Evolutionary conservation across 805 yeast genomes (phyloP).

Genomic region (Hanseniaspora valbyensis): DNA sequence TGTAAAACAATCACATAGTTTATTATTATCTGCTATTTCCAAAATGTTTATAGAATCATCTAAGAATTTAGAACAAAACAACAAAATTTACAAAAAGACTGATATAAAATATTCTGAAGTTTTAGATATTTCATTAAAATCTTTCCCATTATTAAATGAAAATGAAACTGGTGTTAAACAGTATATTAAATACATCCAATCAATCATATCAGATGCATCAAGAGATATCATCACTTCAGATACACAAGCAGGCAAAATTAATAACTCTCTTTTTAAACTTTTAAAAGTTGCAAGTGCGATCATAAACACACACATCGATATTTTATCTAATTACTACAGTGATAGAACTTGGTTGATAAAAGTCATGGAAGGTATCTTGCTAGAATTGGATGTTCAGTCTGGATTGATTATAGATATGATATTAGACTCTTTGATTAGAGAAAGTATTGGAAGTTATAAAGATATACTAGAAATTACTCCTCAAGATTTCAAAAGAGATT

Average conservation of each 20-base stretch:
- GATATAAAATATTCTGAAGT: slow-evolving; percentile 5
- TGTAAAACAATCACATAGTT: slow-evolving; percentile 46
- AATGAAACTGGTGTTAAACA: slow-evolving; percentile 60
- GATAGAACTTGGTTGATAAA: slow-evolving; percentile 50
- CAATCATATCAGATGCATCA: slow-evolving; percentile 69
- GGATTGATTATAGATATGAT: slow-evolving; percentile 80
- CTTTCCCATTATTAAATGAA: slow-evolving; percentile 77
- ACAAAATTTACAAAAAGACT: neutral
- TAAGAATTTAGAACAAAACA: slow-evolving; percentile 17
- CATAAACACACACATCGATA: slow-evolving; percentile 72
- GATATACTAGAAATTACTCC: slow-evolving; percentile 17
- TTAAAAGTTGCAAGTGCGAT: slow-evolving; percentile 79
- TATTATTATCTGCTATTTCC: slow-evolving; percentile 47
- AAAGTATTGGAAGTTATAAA: neutral
- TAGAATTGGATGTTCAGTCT: slow-evolving; percentile 86
- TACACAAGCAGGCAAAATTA: slow-evolving; percentile 37
- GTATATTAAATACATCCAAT: slow-evolving; percentile 78
- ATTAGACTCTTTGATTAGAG: slow-evolving; percentile 40
- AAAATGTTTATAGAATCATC: slow-evolving; percentile 65
- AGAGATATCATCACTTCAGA: slow-evolving; percentile 47
- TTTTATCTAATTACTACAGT: slow-evolving; percentile 57
- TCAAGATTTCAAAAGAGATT: slow-evolving; percentile 19
- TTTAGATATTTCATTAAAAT: slow-evolving; percentile 24
- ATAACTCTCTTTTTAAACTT: slow-evolving; percentile 51
- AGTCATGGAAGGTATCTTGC: slow-evolving; percentile 64